Evolutionary conservation across 352 stramenopile species (phyloP), one percentile per base, ranked within the genome.

Genomic region (Globisporangium splendens): DNA sequence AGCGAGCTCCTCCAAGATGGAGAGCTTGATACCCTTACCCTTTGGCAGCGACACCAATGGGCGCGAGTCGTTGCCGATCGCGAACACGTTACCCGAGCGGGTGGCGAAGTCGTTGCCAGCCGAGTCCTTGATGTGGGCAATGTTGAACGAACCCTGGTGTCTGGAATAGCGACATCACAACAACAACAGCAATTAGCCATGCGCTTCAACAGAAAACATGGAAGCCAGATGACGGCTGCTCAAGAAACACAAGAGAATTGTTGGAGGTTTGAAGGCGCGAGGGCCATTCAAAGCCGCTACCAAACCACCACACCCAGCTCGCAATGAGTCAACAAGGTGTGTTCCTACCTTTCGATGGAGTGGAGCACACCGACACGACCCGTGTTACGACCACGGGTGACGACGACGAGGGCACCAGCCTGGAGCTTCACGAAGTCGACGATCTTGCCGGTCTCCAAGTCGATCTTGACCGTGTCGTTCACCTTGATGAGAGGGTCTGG

Each of bases 11-110:
- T 99, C 94, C 55, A 99, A 73, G 69, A 99, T 99, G 70, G 80
- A 97, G 70, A 99, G 96, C 95, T 99, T 99, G 81, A 99, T 88
- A 74, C 97, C 97, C 86, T 98, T 98, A 86, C 96, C 97, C 84
- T 98, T 98, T 41, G 97, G 97, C 55, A 99, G 88, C 50, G 94
- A 96, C 50, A 99, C 89, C 67, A 93, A 89, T 62, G 96, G 89
- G 42, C 93, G 89, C 55, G 92, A 86, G 59, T 92, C 84, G 69
- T 88, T 89, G 77, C 97, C 97, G 72, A 99, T 98, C 35, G 96
- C 86, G 70, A 99, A 99, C 61, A 99, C 92, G 81, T 99, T 99
- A 56, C 77, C 75, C 47, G 98, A 86, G 75, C 97, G 93, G 28
- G 97, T 99, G 66, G 96, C 96, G 73, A 99, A 99, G 54, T 91